Evolutionary conservation across 352 stramenopile genomes (phyloP).

Genomic region (Phytophthora fragariaefolia): DNA sequence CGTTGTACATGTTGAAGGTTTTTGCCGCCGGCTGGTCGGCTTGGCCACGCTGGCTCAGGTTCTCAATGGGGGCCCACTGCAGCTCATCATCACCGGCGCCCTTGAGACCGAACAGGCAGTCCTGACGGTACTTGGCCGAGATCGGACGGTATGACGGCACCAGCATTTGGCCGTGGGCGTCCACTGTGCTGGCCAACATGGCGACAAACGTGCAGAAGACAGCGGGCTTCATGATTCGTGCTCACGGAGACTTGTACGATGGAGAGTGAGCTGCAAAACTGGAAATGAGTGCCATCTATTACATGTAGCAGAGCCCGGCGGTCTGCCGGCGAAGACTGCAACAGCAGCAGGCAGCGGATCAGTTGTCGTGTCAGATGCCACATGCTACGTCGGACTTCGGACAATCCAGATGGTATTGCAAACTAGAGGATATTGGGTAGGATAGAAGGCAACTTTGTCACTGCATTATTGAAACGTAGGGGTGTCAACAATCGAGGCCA

Average conservation of each 20-base stretch:
- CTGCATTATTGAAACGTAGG: neutral
- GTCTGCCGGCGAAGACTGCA: no score
- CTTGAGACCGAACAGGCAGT: conserved; percentile 50
- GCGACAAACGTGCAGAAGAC: conserved; percentile 36
- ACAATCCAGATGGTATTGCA: neutral
- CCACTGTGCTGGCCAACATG: conserved; percentile 29
- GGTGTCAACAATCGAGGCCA: neutral
- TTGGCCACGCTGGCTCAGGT: conserved; percentile 58
- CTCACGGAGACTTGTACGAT: neutral
- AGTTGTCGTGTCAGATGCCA: neutral
- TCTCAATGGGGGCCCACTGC: conserved; percentile 59
- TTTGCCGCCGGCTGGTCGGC: conserved; percentile 42
- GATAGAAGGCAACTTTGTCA: neutral
- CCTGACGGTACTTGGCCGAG: conserved; percentile 42
- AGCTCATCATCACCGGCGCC: conserved; percentile 60
- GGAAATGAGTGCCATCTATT: conserved; percentile 1
- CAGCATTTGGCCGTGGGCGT: conserved; percentile 48
- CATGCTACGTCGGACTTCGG: neutral
- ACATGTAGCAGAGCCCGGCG: neutral
- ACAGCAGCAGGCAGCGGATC: neutral
- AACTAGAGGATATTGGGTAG: neutral
- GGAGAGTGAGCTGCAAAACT: conserved; percentile 11
- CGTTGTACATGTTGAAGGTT: conserved; percentile 69
- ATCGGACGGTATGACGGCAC: conserved; percentile 43
- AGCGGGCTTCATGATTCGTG: conserved; percentile 38